A percentile compares a stretch with the other conserved stretches of the same genome.
These are phyloP conservation scores for Citrus hindsii DNA, from an alignment of 345 rosid genomes.

Conservation along the genomic window DNA sequence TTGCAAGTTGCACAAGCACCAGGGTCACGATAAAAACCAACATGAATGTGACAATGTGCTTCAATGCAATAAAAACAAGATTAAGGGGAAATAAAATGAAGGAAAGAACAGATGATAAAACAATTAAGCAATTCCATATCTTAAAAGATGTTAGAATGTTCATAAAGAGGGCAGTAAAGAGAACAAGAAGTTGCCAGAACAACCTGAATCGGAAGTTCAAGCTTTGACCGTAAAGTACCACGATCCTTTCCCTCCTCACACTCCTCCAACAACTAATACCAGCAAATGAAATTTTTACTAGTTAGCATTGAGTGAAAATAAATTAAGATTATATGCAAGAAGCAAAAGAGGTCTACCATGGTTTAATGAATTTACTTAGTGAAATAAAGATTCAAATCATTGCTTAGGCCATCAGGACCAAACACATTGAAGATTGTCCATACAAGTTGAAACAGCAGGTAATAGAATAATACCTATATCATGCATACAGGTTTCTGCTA, in stretches of 20 bases:
- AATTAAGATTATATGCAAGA: neutral
- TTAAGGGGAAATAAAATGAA: neutral
- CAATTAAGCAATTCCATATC: constrained; percentile 4
- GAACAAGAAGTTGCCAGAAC: constrained; percentile 15
- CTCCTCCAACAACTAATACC: constrained; percentile 79
- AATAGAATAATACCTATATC: neutral
- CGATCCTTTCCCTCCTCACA: constrained; percentile 93
- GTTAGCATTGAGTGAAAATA: neutral
- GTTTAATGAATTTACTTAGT: neutral
- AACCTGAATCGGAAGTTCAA: constrained; percentile 99
- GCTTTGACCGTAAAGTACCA: constrained; percentile 84
- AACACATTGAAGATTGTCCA: neutral
- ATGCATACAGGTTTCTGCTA: neutral
- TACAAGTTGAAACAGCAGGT: neutral
- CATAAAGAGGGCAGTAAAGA: neutral
- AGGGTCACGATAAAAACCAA: neutral
- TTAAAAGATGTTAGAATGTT: neutral
- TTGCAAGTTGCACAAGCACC: neutral
- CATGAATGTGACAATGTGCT: neutral
- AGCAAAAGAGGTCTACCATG: neutral
- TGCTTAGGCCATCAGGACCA: neutral
- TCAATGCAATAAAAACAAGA: neutral
- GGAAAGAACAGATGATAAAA: neutral
- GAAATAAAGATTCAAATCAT: neutral
- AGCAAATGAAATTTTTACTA: constrained; percentile 17